Base-by-base conservation (phyloP, 305 asterid species). In the Solanum hybrid region DNA sequence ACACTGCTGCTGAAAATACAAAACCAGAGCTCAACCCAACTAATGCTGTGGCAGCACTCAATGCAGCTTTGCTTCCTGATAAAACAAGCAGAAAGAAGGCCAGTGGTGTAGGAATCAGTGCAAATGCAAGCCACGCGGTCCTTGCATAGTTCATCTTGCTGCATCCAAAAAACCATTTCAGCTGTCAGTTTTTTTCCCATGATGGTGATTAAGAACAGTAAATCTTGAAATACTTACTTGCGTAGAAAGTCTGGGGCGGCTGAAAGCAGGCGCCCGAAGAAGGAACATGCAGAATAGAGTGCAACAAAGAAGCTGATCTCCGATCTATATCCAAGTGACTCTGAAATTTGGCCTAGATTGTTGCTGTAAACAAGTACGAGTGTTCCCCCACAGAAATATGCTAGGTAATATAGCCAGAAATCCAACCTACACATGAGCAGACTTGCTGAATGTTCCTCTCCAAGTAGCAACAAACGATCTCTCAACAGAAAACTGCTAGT, bases 1-100 rank as follows among this genome's bases (percentile, higher is more conserved):
- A 92, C 20, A 93, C 96, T 22, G 98, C 94, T 34, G 96, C 93
- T 64, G 96, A 92, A 64, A 92, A 91, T 46, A 93, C 94, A 22
- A 93, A 95, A 60, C 98, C 97, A 6, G 94, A 94, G 92, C 97
- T 93, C 35, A 96, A 87, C 86, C 98, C 98, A 76, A 93, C 92
- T 82, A 93, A 72, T 34, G 94, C 94, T 7, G 97, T 96, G 82
- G 95, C 93, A 9, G 86, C 87, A 29, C 77, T 79, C 87, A 95
- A 75, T 42, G 92, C 88, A 4, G 86, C 89, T 88, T 91, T 91
- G 88, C 93, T 93, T 42, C 92, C 92, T 26, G 94, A 92, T 88
- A 88, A 80, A 79, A 92, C 90, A 13, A 96, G 96, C 76, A 93
- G 88, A 88, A 93, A 89, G 85, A 95, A 93, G 11, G 96, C 96